Conservation (phyloP, 371 early-diverging fungal genomes). For the Mucor racemosus region DNA sequence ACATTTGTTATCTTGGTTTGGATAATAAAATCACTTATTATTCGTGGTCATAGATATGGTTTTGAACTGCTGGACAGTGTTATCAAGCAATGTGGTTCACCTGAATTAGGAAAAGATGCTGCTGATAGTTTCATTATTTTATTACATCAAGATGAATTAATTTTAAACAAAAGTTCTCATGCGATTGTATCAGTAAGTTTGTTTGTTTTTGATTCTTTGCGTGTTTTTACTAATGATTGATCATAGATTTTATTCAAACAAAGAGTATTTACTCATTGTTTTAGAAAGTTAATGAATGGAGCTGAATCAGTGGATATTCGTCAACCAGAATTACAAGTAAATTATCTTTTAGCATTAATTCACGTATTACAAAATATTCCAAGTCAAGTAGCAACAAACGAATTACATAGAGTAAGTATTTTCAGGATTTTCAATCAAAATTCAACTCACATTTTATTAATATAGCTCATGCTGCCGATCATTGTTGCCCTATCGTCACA, state of each 20-base stretch:
- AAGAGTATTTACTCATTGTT: conserved; percentile 69
- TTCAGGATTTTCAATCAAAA: background rate
- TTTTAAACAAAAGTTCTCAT: conserved; percentile 69
- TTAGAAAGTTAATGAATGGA: conserved; percentile 59
- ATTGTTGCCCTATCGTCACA: conserved; percentile 30
- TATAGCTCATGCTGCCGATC: conserved; percentile 36
- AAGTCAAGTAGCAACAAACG: conserved; percentile 70
- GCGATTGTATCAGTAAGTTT: conserved; percentile 62
- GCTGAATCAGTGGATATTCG: conserved; percentile 15
- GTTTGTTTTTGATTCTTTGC: conserved; percentile 1
- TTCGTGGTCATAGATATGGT: conserved; percentile 56
- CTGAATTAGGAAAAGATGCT: conserved; percentile 54
- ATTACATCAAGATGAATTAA: conserved; percentile 64
- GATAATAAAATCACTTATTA: conserved; percentile 61
- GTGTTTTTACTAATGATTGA: background rate
- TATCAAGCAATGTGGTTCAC: conserved; percentile 50
- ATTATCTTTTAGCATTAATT: conserved; percentile 65
- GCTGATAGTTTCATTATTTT: conserved; percentile 68
- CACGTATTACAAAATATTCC: conserved; percentile 77
- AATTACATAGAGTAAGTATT: conserved; percentile 63
- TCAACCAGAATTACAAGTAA: conserved; percentile 47
- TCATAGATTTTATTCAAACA: conserved; percentile 74
- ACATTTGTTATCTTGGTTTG: conserved; percentile 16
- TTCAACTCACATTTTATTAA: background rate
- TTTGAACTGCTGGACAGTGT: conserved; percentile 60